A percentile compares a stretch with the other conserved stretches of the same genome.
These are phyloP conservation scores for Paraurostyla sp. DNA, from an alignment of 73 alveolate species.

Conservation along the genomic window DNA sequence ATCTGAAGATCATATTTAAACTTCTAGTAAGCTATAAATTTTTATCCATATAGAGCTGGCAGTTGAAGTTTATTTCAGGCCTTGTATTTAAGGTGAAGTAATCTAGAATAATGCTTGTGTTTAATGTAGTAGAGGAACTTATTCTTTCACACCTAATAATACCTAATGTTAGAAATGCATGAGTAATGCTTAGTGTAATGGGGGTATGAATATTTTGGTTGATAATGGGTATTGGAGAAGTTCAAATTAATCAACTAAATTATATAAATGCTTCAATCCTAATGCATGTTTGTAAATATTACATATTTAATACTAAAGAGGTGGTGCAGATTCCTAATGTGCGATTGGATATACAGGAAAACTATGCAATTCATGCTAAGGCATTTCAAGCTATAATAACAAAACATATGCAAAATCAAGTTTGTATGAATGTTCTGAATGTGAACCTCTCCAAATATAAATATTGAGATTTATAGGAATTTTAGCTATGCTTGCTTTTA, in stretches of 20 bases:
- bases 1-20: too few species aligned
- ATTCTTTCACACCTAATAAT: too few species aligned
- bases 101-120: too few species aligned
- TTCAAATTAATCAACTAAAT: too few species aligned
- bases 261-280: too few species aligned
- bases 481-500: neutral
- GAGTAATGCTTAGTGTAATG: too few species aligned
- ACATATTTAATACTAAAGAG: neutral
- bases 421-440: neutral
- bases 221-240: neutral
- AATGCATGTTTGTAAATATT: neutral
- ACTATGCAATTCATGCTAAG: neutral
- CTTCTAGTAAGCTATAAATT: too few species aligned
- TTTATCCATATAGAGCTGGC: too few species aligned
- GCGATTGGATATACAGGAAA: conserved; percentile 5
- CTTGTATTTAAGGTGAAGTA: too few species aligned
- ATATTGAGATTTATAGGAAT: neutral
- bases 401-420: neutral
- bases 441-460: neutral
- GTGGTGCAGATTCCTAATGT: conserved; percentile 6
- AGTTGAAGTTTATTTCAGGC: too few species aligned
- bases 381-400: neutral
- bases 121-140: too few species aligned
- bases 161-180: too few species aligned
- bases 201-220: neutral